Conservation (phyloP, 257 asterid species). For the Anisodus acutangulus region DNA sequence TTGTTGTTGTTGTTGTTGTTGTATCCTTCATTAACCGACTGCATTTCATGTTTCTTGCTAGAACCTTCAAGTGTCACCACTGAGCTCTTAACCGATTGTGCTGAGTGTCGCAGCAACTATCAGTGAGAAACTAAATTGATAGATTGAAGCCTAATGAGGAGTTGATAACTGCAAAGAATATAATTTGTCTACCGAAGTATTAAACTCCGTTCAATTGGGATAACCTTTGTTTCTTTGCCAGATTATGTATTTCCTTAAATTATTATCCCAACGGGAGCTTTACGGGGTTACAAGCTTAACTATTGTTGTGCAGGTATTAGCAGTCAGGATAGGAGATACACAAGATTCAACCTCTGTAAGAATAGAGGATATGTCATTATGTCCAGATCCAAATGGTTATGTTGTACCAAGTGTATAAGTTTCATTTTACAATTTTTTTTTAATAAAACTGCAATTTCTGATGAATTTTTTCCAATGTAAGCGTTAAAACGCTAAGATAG, state of each 20-base stretch:
- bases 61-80: conserved; percentile 1
- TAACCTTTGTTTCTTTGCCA: conserved; percentile 3
- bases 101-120: neutral
- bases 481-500: neutral
- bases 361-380: conserved; percentile 18
- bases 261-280: neutral
- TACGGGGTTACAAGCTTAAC: neutral
- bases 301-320: conserved; percentile 24
- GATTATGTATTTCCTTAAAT: neutral
- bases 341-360: conserved; percentile 18
- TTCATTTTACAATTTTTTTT: neutral
- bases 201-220: neutral
- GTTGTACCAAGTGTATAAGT: conserved; percentile 28
- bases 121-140: neutral
- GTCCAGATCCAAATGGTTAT: conserved; percentile 15
- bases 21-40: neutral
- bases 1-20: neutral
- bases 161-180: neutral
- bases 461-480: neutral
- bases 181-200: conserved; percentile 19
- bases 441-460: conserved; percentile 8
- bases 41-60: neutral
- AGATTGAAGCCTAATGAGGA: neutral
- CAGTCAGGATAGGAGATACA: neutral
- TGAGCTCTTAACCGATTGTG: neutral